Evolutionary conservation across 1,284 basidiomycete species (phyloP).

Genomic region (Fomitopsis pinicola): DNA sequence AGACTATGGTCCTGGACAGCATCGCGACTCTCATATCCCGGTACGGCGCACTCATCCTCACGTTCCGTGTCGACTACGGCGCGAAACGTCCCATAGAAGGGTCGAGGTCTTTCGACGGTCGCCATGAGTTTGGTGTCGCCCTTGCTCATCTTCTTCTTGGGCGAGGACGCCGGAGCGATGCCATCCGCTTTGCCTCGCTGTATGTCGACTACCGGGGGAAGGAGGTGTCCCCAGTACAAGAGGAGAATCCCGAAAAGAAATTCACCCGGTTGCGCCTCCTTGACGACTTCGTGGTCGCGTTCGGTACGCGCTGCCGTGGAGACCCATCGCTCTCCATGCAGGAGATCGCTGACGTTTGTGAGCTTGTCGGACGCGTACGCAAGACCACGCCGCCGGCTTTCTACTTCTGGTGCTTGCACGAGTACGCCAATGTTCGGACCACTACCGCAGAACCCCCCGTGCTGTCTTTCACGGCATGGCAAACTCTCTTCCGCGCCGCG

Average conservation of each 20-base stretch:
- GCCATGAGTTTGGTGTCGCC: not conserved
- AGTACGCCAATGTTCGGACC: not conserved
- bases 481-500: constrained; percentile 24
- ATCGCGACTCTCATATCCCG: constrained; percentile 20
- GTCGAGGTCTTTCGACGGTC: not conserved
- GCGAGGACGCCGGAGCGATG: not conserved
- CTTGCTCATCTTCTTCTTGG: not conserved
- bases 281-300: not conserved
- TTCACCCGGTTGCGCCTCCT: no score
- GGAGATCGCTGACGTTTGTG: not conserved
- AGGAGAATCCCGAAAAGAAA: not conserved
- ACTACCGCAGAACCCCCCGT: not conserved
- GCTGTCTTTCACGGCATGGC: constrained; percentile 26
- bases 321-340: not conserved
- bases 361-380: not conserved
- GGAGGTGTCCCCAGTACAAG: not conserved
- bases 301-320: not conserved
- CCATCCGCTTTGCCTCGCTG: not conserved
- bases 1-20: constrained; percentile 24
- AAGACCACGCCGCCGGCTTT: not conserved
- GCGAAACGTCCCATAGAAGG: no score
- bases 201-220: not conserved
- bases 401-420: not conserved
- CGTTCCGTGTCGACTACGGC: not conserved
- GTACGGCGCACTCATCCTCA: not conserved